These are phyloP conservation scores for Gaultheria prostrata DNA, from an alignment of 148 eudicot genomes.

Conservation along the genomic window DNA sequence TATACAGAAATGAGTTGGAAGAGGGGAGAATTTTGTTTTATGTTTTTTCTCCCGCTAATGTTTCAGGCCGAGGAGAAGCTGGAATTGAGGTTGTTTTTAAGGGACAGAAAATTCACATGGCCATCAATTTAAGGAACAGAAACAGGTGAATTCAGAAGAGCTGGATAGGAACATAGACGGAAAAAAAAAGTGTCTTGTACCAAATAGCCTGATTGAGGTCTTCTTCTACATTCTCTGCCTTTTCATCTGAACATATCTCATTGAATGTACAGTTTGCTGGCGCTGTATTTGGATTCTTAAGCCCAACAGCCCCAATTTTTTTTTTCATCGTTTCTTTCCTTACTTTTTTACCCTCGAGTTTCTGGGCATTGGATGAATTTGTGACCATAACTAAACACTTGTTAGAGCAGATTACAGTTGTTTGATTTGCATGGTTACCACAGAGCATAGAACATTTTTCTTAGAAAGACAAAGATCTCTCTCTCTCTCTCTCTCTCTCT, in stretches of 20 bases:
- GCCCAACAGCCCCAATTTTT: background rate
- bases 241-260: background rate
- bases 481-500: background rate
- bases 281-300: background rate
- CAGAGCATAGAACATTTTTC: background rate
- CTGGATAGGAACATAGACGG: background rate
- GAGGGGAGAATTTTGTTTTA: constrained; percentile 14
- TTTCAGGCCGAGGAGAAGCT: constrained; percentile 84
- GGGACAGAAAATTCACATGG: constrained; percentile 15
- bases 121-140: constrained; percentile 16
- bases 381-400: background rate
- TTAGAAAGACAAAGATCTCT: background rate
- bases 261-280: constrained; percentile 17
- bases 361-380: background rate
- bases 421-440: background rate
- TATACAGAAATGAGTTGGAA: background rate
- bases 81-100: constrained; percentile 49
- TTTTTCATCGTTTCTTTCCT: background rate
- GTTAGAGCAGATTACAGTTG: background rate
- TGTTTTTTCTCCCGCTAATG: constrained; percentile 22
- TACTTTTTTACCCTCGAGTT: too few relatives aligned
- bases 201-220: constrained; percentile 15
- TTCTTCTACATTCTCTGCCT: background rate
- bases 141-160: constrained; percentile 1
- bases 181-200: constrained; percentile 12